A percentile compares a stretch with the other conserved stretches of the same genome.
Conservation (phyloP, 1,139 yeast genomes). For the Candida sanyaensis region DNA sequence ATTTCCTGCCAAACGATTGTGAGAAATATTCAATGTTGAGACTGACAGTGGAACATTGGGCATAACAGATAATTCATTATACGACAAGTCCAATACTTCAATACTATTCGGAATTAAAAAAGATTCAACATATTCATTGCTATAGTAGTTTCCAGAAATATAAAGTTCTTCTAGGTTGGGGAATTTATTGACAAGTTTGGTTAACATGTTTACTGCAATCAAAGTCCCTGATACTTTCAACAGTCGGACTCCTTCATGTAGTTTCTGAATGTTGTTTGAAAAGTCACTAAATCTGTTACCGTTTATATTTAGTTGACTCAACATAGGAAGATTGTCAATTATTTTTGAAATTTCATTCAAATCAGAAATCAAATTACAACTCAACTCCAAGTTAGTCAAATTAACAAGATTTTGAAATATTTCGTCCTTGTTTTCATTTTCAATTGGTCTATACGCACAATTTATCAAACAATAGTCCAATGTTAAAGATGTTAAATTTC, state of each 20-base stretch:
- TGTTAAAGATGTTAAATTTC: slow-evolving; percentile 48
- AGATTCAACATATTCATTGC: slow-evolving; percentile 20
- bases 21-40: slow-evolving; percentile 22
- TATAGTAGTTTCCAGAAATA: slow-evolving; percentile 49
- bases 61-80: slow-evolving; percentile 35
- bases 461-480: slow-evolving; percentile 41
- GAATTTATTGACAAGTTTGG: slow-evolving; percentile 33
- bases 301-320: slow-evolving; percentile 54
- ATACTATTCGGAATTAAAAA: slow-evolving; percentile 16
- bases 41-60: slow-evolving; percentile 24
- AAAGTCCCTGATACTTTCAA: slow-evolving; percentile 35
- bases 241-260: slow-evolving; percentile 21
- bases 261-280: slow-evolving; percentile 23
- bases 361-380: slow-evolving; percentile 56
- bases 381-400: slow-evolving; percentile 54
- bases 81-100: slow-evolving; percentile 43
- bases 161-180: slow-evolving; percentile 45
- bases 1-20: slow-evolving; percentile 23
- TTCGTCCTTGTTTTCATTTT: slow-evolving; percentile 7
- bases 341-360: slow-evolving; percentile 42
- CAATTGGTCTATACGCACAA: slow-evolving; percentile 13
- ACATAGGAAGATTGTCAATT: slow-evolving; percentile 29
- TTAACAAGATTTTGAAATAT: slow-evolving; percentile 20
- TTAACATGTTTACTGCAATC: slow-evolving; percentile 21
- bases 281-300: slow-evolving; percentile 58